These are phyloP conservation scores for Gossypium rotundifolium DNA, from an alignment of 345 rosid genomes.

Conservation along the genomic window DNA sequence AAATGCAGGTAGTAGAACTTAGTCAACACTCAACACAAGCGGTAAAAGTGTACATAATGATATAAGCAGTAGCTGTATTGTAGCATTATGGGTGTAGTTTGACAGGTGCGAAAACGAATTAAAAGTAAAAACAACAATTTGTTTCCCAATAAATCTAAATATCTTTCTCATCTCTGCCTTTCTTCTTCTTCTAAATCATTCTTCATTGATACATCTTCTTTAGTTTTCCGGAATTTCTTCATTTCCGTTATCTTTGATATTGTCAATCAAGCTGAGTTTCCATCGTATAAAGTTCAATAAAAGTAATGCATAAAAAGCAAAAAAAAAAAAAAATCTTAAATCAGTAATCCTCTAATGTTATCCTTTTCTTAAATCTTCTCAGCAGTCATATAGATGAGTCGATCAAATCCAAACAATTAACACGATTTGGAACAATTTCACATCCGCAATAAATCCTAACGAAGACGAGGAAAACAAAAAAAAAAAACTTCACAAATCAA, in stretches of 20 bases:
- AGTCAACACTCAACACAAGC: too few species aligned
- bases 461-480: not conserved
- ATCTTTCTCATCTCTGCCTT: not conserved
- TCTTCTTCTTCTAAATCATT: not conserved
- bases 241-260: not conserved
- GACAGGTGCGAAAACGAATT: too few species aligned
- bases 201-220: not conserved
- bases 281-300: not conserved
- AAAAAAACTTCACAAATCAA: not conserved
- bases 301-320: not conserved
- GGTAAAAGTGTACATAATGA: too few species aligned
- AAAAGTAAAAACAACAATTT: too few species aligned
- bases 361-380: conserved; percentile 4
- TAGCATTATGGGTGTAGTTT: too few species aligned
- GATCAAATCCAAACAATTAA: not conserved
- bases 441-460: not conserved
- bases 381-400: not conserved
- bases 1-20: too few species aligned
- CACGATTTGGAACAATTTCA: not conserved
- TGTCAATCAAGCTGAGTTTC: too few species aligned
- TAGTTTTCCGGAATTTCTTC: not conserved
- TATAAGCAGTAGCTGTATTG: too few species aligned
- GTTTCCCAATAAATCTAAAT: too few species aligned
- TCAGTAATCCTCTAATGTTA: not conserved
- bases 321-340: not conserved